phyloP scores from a whole-genome alignment of 257 asterid genomes.

The Primulina eburnea region DNA sequence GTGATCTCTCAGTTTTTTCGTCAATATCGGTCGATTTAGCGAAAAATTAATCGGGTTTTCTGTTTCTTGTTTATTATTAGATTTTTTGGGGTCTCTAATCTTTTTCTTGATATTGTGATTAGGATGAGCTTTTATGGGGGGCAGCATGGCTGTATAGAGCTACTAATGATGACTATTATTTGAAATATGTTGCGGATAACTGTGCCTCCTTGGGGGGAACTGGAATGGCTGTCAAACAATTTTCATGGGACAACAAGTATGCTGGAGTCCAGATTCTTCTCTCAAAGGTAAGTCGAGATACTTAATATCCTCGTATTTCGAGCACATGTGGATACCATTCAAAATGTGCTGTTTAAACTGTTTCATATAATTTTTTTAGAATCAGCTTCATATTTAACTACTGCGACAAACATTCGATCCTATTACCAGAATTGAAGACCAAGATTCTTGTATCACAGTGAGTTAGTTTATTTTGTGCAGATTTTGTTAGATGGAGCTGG shows the following conservation, averaged over 20 bases:
- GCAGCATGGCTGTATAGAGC: slow-evolving; percentile 88
- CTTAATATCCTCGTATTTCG: neutral
- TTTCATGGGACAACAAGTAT: slow-evolving; percentile 95
- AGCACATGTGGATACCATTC: neutral
- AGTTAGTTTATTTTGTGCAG: slow-evolving; percentile 27
- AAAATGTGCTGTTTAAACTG: neutral
- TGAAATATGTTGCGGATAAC: slow-evolving; percentile 71
- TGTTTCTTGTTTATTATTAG: neutral
- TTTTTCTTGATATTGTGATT: neutral
- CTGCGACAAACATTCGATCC: neutral
- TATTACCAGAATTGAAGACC: neutral
- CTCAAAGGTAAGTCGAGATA: slow-evolving; percentile 42
- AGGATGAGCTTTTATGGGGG: slow-evolving; percentile 95
- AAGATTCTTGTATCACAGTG: neutral
- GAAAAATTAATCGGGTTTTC: too few relatives aligned
- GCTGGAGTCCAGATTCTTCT: slow-evolving; percentile 90
- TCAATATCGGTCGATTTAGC: neutral
- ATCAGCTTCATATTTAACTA: neutral
- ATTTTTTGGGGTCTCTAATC: neutral
- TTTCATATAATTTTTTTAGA: neutral
- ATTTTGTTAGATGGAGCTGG: slow-evolving; percentile 69
- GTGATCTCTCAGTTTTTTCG: neutral
- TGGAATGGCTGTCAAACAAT: slow-evolving; percentile 79
- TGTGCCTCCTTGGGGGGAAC: slow-evolving; percentile 74
- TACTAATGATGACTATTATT: slow-evolving; percentile 58